Evolutionary conservation across 371 early-diverging fungal genomes (phyloP).

Genomic region (Apophysomyces ossiformis): DNA sequence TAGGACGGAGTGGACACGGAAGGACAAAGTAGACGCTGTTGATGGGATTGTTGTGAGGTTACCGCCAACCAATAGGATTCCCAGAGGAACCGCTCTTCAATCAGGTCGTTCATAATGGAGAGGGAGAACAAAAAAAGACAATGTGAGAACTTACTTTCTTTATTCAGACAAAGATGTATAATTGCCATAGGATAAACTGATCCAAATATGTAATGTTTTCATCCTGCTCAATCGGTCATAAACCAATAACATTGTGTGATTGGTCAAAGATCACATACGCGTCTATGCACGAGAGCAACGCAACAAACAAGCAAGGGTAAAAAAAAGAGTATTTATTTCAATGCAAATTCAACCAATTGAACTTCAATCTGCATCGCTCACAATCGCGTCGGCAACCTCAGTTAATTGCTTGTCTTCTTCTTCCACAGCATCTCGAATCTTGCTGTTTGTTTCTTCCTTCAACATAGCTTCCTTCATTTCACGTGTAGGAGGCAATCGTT

Average conservation of each 20-base stretch:
- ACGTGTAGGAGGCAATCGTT: constrained; percentile 86
- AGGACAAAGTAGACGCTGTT: background rate
- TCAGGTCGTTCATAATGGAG: background rate
- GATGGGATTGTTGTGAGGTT: background rate
- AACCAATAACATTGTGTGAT: background rate
- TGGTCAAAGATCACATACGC: background rate
- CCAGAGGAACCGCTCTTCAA: background rate
- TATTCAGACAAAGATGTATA: background rate
- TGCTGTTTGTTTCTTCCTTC: constrained; percentile 57
- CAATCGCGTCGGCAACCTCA: constrained; percentile 51
- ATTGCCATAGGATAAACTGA: background rate
- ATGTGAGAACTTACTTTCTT: background rate
- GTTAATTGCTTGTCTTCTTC: constrained; percentile 48
- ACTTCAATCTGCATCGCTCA: constrained; percentile 43
- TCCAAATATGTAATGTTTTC: constrained; percentile 9
- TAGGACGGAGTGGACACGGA: background rate
- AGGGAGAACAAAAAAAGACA: background rate
- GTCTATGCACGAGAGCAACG: too few relatives aligned
- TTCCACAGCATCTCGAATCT: constrained; percentile 53
- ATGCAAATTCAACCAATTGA: background rate
- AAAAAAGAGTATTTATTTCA: too few relatives aligned
- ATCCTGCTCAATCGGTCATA: constrained; percentile 2
- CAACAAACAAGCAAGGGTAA: background rate
- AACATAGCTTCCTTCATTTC: constrained; percentile 51
- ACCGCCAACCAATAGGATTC: constrained; percentile 5